phyloP scores from a whole-genome alignment of 129 eudicot genomes.

The Glebionis coronaria region DNA sequence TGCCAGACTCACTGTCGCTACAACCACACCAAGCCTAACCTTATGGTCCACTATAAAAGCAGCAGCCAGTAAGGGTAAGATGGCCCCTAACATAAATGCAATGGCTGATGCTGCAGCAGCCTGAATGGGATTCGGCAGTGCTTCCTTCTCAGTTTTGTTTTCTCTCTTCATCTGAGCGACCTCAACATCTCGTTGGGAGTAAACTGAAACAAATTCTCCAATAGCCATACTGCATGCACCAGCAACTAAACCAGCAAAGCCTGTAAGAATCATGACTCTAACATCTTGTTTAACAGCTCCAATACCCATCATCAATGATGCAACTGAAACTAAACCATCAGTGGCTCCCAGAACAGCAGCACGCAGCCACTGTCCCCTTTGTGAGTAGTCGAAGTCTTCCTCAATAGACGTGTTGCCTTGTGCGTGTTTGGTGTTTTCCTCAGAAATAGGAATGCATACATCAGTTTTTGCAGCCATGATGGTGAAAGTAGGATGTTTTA shows the following conservation, averaged over 20 bases:
- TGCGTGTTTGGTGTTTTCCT: slow-evolving; percentile 3
- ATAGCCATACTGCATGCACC: slow-evolving; percentile 38
- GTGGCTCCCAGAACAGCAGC: slow-evolving; percentile 39
- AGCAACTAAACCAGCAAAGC: slow-evolving; percentile 33
- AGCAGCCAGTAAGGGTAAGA: slow-evolving; percentile 29
- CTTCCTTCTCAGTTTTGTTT: slow-evolving; percentile 8
- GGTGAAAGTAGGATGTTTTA: background rate
- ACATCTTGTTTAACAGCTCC: slow-evolving; percentile 31
- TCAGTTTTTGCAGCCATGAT: slow-evolving; percentile 21
- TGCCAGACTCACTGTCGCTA: slow-evolving; percentile 33
- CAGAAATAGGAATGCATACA: slow-evolving; percentile 22
- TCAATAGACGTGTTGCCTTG: background rate
- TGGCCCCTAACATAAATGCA: slow-evolving; percentile 31
- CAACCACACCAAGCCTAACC: slow-evolving; percentile 33
- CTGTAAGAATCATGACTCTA: slow-evolving; percentile 23
- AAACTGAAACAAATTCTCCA: slow-evolving; percentile 25
- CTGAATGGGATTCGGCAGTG: slow-evolving; percentile 31
- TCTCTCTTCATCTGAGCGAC: slow-evolving; percentile 32
- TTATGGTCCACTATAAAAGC: slow-evolving; percentile 29
- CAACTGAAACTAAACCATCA: slow-evolving; percentile 27
- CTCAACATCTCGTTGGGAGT: slow-evolving; percentile 30
- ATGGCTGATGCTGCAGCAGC: slow-evolving; percentile 32
- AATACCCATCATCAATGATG: slow-evolving; percentile 32
- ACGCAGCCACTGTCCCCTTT: slow-evolving; percentile 36
- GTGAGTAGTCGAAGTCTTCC: slow-evolving; percentile 27